Percentiles rank a stretch among this genome's conserved stretches.
Conservation (phyloP, 2,329 filamentous ascomycete genomes). For the Dendrostoma leiphaemia region DNA sequence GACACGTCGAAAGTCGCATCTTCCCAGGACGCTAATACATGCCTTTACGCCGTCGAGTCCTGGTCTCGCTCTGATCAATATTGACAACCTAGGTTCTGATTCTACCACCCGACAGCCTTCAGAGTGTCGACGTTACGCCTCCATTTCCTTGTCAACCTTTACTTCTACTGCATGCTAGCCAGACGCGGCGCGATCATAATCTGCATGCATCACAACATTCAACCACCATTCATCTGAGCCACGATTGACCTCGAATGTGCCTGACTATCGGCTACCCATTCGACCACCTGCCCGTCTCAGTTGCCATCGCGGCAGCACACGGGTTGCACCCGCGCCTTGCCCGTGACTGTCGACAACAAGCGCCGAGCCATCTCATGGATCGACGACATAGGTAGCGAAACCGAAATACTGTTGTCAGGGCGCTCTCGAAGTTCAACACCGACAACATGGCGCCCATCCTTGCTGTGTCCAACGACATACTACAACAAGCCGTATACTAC, state of each 20-base stretch:
- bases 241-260: neutral
- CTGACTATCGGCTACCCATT: neutral
- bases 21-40: neutral
- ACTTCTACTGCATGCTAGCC: constrained; percentile 6
- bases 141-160: constrained; percentile 1
- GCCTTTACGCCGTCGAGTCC: neutral
- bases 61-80: neutral
- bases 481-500: constrained; percentile 62
- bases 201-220: constrained; percentile 7
- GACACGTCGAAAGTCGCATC: neutral
- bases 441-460: constrained; percentile 51
- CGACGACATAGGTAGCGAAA: constrained; percentile 22
- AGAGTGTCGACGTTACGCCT: neutral
- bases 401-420: constrained; percentile 20
- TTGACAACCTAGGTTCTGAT: neutral
- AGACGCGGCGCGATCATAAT: constrained; percentile 2
- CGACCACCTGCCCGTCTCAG: neutral
- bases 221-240: neutral
- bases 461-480: constrained; percentile 47
- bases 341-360: neutral
- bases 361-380: constrained; percentile 31
- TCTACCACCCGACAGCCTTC: neutral
- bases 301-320: neutral
- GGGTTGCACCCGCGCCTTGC: neutral
- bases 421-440: constrained; percentile 18